Evolutionary conservation across 352 stramenopile genomes (phyloP).

Genomic region (Phytophthora pisi): DNA sequence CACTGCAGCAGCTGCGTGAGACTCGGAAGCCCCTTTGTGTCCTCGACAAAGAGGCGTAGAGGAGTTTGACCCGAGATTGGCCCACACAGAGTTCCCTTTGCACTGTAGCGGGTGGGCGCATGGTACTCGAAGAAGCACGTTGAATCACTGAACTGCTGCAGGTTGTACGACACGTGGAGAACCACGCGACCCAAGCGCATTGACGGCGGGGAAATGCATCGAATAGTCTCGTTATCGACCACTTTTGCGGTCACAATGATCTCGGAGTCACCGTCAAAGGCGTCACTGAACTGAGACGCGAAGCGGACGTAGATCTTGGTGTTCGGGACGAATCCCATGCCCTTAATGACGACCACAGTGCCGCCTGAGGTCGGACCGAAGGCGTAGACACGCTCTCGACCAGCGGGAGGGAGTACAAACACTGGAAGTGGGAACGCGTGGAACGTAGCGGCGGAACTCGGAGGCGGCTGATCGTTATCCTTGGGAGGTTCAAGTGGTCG

Average conservation of each 20-base stretch:
- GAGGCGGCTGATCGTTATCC: neutral
- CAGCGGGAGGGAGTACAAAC: constrained; percentile 53
- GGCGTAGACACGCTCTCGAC: constrained; percentile 44
- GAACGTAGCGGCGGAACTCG: constrained; percentile 39
- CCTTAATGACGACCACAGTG: constrained; percentile 60
- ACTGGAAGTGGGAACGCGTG: constrained; percentile 62
- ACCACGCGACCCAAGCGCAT: constrained; percentile 40
- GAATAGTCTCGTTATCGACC: constrained; percentile 58
- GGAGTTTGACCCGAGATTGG: constrained; percentile 63
- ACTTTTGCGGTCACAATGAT: constrained; percentile 57
- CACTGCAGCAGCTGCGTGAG: constrained; percentile 47
- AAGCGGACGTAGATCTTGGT: constrained; percentile 75
- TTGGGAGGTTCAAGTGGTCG: neutral
- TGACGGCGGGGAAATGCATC: constrained; percentile 49
- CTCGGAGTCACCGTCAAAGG: constrained; percentile 41
- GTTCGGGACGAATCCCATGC: constrained; percentile 58
- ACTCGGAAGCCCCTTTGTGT: constrained; percentile 48
- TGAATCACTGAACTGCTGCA: constrained; percentile 73
- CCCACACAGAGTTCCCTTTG: constrained; percentile 55
- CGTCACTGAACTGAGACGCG: constrained; percentile 43
- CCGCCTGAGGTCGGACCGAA: constrained; percentile 58
- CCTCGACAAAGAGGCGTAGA: constrained; percentile 47
- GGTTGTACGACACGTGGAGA: constrained; percentile 73
- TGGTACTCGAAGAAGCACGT: constrained; percentile 79
- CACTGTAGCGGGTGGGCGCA: constrained; percentile 42